phyloP scores from a whole-genome alignment of 1,284 basidiomycete species.

The Hymenochaete sp. region DNA sequence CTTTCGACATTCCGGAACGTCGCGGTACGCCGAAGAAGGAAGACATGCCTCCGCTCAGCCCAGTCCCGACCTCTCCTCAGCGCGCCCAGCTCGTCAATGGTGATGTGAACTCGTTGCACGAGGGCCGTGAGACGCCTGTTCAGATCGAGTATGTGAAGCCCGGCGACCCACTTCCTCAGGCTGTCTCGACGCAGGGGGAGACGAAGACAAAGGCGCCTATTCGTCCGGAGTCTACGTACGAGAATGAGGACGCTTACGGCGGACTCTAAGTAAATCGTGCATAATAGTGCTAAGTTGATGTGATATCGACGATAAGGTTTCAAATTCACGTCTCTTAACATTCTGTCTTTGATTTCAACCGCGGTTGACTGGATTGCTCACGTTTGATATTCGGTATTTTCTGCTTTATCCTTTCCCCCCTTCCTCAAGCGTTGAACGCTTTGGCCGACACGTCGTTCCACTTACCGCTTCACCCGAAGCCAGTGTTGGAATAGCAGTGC shows the following conservation, averaged over 20 bases:
- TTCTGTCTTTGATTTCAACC: not conserved
- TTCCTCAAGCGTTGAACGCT: slow-evolving; percentile 16
- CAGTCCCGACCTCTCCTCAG: slow-evolving; percentile 15
- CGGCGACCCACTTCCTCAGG: not conserved
- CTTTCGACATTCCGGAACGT: slow-evolving; percentile 23
- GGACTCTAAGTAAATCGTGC: slow-evolving; percentile 33
- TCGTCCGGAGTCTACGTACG: slow-evolving; percentile 41
- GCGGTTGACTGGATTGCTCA: no score
- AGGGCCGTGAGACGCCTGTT: slow-evolving; percentile 21
- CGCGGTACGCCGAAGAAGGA: slow-evolving; percentile 13
- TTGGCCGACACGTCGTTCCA: no score
- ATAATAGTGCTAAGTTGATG: slow-evolving; percentile 5
- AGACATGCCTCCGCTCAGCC: slow-evolving; percentile 18
- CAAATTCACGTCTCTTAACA: not conserved
- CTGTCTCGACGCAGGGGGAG: not conserved
- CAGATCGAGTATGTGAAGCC: slow-evolving; percentile 18
- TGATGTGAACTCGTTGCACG: slow-evolving; percentile 12
- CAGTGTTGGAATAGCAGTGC: no score
- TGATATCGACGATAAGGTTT: not conserved
- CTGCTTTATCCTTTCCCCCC: no score
- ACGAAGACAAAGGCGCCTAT: not conserved
- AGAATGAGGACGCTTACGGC: slow-evolving; percentile 56
- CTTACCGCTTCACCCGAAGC: no score
- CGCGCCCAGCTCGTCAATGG: slow-evolving; percentile 16
- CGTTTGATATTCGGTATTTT: no score